These are phyloP conservation scores for Chrysanthemum makinoi DNA, from an alignment of 129 eudicot genomes.

Conservation along the genomic window DNA sequence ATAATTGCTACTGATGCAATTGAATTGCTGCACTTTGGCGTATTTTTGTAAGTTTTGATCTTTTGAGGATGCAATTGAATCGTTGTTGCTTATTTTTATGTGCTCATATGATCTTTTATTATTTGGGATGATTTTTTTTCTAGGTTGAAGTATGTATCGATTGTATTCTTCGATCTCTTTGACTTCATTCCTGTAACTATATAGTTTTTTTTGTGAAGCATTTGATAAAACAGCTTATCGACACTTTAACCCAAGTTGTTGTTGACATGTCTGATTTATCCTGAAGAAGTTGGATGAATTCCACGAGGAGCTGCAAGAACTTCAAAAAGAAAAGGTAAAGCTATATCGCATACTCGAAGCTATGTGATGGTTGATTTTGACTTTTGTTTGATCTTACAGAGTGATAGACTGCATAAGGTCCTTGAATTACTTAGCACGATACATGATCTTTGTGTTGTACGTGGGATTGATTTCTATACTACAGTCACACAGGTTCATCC, in stretches of 20 bases:
- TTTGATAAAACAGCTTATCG: no score
- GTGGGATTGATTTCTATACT: conserved; percentile 57
- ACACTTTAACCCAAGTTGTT: conserved; percentile 24
- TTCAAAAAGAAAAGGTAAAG: conserved; percentile 70
- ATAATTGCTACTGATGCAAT: no score
- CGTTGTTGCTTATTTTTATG: no score
- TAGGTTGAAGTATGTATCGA: no score
- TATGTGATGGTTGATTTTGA: conserved; percentile 11
- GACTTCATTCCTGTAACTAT: no score
- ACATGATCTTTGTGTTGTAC: conserved; percentile 66
- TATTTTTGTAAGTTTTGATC: no score
- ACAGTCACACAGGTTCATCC: conserved; percentile 62
- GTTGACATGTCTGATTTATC: conserved; percentile 60
- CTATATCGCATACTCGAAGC: background rate
- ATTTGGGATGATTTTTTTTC: no score
- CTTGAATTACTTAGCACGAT: conserved; percentile 43
- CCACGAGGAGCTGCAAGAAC: conserved; percentile 70
- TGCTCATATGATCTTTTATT: no score
- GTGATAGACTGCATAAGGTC: conserved; percentile 67
- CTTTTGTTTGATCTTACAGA: conserved; percentile 37
- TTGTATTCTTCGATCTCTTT: no score
- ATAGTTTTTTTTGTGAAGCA: no score
- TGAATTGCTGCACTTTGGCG: no score
- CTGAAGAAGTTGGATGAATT: conserved; percentile 62
- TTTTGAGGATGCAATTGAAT: no score